phyloP scores from a whole-genome alignment of 2,329 filamentous ascomycete species.

The Periconia macrospinosa region DNA sequence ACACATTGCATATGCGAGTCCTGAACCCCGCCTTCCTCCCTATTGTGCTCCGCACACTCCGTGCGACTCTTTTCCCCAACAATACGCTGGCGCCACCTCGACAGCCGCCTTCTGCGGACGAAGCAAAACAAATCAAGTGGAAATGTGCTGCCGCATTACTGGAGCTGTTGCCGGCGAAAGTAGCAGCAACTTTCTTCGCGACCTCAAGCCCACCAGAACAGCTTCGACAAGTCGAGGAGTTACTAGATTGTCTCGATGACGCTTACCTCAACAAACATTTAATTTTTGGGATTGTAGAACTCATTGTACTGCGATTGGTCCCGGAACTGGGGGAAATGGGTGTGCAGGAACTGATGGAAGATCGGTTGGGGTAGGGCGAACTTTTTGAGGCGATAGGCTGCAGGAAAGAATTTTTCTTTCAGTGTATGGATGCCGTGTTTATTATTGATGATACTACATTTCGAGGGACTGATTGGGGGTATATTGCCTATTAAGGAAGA shows the following conservation, averaged over 20 bases:
- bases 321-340: slow-evolving; percentile 79
- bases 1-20: slow-evolving; percentile 46
- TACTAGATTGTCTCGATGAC: slow-evolving; percentile 77
- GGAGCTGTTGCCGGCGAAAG: slow-evolving; percentile 49
- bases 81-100: slow-evolving; percentile 71
- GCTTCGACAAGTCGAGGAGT: slow-evolving; percentile 60
- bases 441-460: background rate
- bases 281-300: slow-evolving; percentile 78
- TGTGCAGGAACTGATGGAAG: slow-evolving; percentile 71
- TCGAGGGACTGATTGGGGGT: background rate
- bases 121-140: slow-evolving; percentile 64
- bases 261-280: slow-evolving; percentile 92
- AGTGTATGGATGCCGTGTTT: background rate
- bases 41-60: slow-evolving; percentile 64
- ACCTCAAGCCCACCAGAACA: slow-evolving; percentile 51
- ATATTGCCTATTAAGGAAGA: slow-evolving; percentile 1
- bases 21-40: slow-evolving; percentile 50
- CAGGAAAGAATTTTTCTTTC: background rate
- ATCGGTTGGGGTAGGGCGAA: slow-evolving; percentile 58
- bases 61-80: slow-evolving; percentile 82
- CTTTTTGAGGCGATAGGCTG: background rate
- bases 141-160: slow-evolving; percentile 66
- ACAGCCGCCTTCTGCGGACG: slow-evolving; percentile 60
- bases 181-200: slow-evolving; percentile 40
- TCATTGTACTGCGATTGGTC: slow-evolving; percentile 77